These are phyloP conservation scores for Poronia punctata DNA, from an alignment of 495 filamentous ascomycete genomes.

Conservation along the genomic window DNA sequence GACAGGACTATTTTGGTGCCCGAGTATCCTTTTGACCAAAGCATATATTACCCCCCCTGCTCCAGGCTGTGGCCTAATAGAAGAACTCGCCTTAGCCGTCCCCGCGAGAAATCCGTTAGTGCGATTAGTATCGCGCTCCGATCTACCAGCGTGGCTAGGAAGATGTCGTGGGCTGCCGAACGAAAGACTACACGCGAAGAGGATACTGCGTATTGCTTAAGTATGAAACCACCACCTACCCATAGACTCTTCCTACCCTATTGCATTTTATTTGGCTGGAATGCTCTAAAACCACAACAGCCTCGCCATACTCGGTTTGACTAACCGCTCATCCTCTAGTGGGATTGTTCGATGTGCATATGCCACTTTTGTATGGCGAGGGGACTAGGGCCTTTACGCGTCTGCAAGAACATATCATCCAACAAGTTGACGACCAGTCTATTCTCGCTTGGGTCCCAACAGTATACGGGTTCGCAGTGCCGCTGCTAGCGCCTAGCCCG, in stretches of 20 bases:
- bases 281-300: too few species aligned
- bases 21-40: too few species aligned
- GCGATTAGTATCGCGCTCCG: neutral
- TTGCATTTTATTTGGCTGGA: neutral
- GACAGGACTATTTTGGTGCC: neutral
- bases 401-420: constrained; percentile 28
- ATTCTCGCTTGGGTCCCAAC: constrained; percentile 20
- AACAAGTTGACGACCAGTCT: constrained; percentile 21
- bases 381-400: constrained; percentile 22
- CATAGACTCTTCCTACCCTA: neutral
- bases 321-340: constrained; percentile 15
- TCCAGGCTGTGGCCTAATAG: neutral
- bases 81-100: neutral
- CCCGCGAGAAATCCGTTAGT: neutral
- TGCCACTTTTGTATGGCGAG: constrained; percentile 30
- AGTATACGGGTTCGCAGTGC: neutral
- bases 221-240: neutral
- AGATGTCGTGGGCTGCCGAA: constrained; percentile 13
- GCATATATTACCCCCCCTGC: too few species aligned
- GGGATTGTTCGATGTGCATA: constrained; percentile 27
- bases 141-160: constrained; percentile 9
- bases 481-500: neutral
- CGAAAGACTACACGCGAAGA: constrained; percentile 16
- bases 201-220: constrained; percentile 19
- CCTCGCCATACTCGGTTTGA: neutral